Conservation (phyloP, 768 basidiomycete genomes). For the Steccherinum ochraceum region DNA sequence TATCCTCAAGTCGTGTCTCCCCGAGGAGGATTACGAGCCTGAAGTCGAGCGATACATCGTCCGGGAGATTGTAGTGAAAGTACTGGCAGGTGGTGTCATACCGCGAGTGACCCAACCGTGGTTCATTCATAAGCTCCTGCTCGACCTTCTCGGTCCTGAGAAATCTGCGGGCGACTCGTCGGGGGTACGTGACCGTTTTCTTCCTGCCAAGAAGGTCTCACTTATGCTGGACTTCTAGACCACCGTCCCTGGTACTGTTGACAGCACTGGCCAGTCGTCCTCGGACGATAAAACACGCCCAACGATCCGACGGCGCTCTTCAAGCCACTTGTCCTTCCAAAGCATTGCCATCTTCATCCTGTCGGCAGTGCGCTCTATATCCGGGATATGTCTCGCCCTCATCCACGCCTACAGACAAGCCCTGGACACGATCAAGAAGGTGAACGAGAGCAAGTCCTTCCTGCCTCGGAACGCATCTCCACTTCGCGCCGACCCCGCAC, state of each 20-base stretch:
- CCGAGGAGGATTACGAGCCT: conserved; percentile 71
- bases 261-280: neutral
- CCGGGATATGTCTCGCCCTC: conserved; percentile 60
- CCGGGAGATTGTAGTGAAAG: conserved; percentile 77
- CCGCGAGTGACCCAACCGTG: conserved; percentile 79
- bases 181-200: conserved; percentile 16
- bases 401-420: conserved; percentile 64
- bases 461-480: neutral
- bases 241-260: neutral
- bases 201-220: neutral
- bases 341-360: conserved; percentile 62
- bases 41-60: conserved; percentile 77
- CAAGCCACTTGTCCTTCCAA: conserved; percentile 32
- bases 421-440: conserved; percentile 56
- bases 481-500: conserved; percentile 1
- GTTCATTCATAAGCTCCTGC: conserved; percentile 73
- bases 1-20: conserved; percentile 66
- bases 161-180: conserved; percentile 17
- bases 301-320: conserved; percentile 7
- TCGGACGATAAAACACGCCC: conserved; percentile 8
- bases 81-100: conserved; percentile 61
- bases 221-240: neutral
- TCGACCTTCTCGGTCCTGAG: conserved; percentile 56
- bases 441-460: conserved; percentile 50
- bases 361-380: conserved; percentile 66